Percentiles rank a stretch among this genome's conserved stretches.
Conservation (phyloP, 352 stramenopile genomes). For the Phytophthora cajani region DNA sequence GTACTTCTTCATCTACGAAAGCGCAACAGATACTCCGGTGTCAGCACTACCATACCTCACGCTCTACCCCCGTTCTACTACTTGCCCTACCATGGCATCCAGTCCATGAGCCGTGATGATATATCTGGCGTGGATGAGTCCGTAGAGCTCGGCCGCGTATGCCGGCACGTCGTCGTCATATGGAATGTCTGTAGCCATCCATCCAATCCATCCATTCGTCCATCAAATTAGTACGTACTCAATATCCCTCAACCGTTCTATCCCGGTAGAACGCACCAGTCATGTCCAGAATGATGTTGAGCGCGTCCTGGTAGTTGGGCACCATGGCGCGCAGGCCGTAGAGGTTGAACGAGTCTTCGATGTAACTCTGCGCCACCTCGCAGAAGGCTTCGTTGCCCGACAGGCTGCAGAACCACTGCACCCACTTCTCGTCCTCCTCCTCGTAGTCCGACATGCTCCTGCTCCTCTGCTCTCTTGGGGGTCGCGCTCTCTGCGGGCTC, state of each 20-base stretch:
- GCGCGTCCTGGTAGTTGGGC: constrained; percentile 90
- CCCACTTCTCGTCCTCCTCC: constrained; percentile 93
- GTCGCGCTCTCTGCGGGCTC: no score
- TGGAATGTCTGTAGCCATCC: constrained; percentile 71
- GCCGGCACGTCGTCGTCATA: constrained; percentile 89
- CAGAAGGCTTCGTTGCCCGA: constrained; percentile 93
- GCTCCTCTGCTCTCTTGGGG: neutral
- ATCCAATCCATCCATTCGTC: constrained; percentile 8
- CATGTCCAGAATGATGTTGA: constrained; percentile 94
- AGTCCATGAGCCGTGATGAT: constrained; percentile 90
- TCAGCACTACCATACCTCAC: constrained; percentile 1
- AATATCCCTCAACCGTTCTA: neutral
- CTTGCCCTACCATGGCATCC: constrained; percentile 78
- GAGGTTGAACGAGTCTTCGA: constrained; percentile 95
- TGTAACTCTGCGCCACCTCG: constrained; percentile 92
- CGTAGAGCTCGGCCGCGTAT: constrained; percentile 90
- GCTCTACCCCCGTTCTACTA: neutral
- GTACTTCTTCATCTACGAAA: constrained; percentile 86
- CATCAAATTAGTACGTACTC: no score
- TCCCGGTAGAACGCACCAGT: constrained; percentile 52
- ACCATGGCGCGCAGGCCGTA: constrained; percentile 91
- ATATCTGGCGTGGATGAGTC: constrained; percentile 90
- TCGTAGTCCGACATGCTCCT: constrained; percentile 88
- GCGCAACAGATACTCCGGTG: neutral
- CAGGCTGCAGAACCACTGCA: constrained; percentile 94